Base-by-base conservation (phyloP, 371 early-diverging fungal species). In the Rhizoclosmatium hyalinum region DNA sequence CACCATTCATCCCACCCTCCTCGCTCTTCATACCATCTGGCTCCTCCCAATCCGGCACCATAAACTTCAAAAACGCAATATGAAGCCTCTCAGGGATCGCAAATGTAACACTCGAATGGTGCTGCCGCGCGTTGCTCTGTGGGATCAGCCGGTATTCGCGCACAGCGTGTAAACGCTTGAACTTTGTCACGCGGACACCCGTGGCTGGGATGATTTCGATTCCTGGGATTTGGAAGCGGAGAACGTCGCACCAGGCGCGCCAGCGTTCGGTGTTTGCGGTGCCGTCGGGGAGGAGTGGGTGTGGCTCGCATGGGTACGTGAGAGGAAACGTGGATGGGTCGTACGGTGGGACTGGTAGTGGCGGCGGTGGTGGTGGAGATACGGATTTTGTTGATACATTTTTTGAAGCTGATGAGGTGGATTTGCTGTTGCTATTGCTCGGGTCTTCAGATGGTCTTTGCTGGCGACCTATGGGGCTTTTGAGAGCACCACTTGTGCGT, bases 211-310 rank as follows among this genome's bases (percentile, higher is more conserved):
- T 44, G 17, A 70, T 58, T 14, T 10, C 17, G 44, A 45, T 21
- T 5, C 39, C 42, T 2, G 70, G 70, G 8, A 14, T n/a, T 47
- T 70, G 70, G 55, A 56, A 70, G 19, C 70, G 56, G 6, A 70
- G 19, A 19, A 70, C 32, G 44, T 70, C 70, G 10, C 8, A 8
- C 70, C 70, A 70, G 12, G 70, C 70, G 44, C 70, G 70, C 46
- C 41, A 70, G 19, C 70, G 17, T 24, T 45, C 46, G 8, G 70
- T 70, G 55, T 70, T 70, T 8, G 17, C 14, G 14, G 47, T n/a
- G 6, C 70, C 70, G 24, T 55, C 55, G 10, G 60, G 21, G 42
- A 70, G 70, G 44, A n/a, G 39, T 17, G 5, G 10, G 45, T 39
- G 54, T 5, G 70, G 56, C 17, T n/a, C 39, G 3, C 17, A 14